phyloP scores from a whole-genome alignment of 78 protist species.

The Dictyostelium capitatum region DNA sequence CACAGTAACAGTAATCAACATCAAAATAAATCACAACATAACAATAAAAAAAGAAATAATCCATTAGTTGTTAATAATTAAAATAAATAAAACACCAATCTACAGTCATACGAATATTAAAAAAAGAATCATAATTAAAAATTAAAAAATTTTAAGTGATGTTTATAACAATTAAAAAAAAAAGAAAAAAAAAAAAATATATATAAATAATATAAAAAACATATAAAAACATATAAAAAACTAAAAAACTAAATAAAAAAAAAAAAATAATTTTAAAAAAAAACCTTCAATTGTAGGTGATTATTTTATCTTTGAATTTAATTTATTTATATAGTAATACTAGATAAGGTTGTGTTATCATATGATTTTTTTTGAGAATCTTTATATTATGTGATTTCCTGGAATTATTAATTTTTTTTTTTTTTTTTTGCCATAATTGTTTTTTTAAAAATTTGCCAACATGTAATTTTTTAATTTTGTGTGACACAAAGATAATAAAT shows the following conservation, averaged over 20 bases:
- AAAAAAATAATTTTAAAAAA: neutral
- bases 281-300: neutral
- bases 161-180: conserved; percentile 4
- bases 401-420: neutral
- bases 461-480: too few relatives aligned
- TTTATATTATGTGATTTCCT: too few relatives aligned
- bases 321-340: too few relatives aligned
- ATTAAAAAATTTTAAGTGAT: too few relatives aligned
- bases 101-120: too few relatives aligned
- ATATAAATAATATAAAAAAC: neutral
- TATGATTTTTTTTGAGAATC: too few relatives aligned
- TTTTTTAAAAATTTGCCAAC: neutral
- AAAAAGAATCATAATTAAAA: too few relatives aligned
- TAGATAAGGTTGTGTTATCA: too few relatives aligned
- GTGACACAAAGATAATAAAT: too few relatives aligned
- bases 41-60: neutral
- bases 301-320: too few relatives aligned
- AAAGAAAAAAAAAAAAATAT: neutral
- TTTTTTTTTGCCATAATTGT: neutral
- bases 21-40: neutral
- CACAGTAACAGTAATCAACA: neutral
- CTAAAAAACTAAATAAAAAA: conserved; percentile 1
- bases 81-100: neutral
- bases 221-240: neutral
- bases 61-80: conserved; percentile 15